Conservation (phyloP, 2,329 filamentous ascomycete genomes). For the Hymenoscyphus linearis region DNA sequence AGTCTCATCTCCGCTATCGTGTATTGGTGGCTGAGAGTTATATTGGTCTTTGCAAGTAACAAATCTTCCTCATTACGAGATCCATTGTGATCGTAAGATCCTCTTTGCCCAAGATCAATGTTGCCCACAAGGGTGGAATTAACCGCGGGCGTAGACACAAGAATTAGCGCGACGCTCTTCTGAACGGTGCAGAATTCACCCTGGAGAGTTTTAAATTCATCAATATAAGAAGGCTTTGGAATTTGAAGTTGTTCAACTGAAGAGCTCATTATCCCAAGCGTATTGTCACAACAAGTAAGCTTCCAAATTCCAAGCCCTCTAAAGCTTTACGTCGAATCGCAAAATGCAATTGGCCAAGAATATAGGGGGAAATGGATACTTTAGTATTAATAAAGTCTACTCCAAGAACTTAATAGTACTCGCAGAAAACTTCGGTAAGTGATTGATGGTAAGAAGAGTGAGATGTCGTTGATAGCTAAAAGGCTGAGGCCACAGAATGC, state of each 20-base stretch:
- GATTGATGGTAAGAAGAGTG: not conserved
- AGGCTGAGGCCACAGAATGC: not conserved
- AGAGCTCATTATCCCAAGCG: not conserved
- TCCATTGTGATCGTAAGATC: too few relatives aligned
- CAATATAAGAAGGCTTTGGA: slow-evolving; percentile 6
- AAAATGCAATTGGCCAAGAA: not conserved
- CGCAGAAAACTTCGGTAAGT: not conserved
- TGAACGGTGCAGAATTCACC: slow-evolving; percentile 10
- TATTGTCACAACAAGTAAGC: too few relatives aligned
- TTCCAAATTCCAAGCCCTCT: too few relatives aligned
- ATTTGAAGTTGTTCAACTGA: not conserved
- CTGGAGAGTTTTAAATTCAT: slow-evolving; percentile 9
- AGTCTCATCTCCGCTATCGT: not conserved
- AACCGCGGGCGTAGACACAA: not conserved
- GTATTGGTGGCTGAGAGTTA: not conserved
- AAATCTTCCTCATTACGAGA: too few relatives aligned
- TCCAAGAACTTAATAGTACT: not conserved
- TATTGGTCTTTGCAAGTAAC: not conserved
- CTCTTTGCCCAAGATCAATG: too few relatives aligned
- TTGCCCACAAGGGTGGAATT: not conserved
- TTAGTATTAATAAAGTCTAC: not conserved
- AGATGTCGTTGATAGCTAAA: not conserved
- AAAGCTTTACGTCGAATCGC: too few relatives aligned
- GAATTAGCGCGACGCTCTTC: slow-evolving; percentile 1
- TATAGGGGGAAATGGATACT: not conserved